A percentile compares a stretch with the other conserved stretches of the same genome.
Conservation (phyloP, 176 grass and related monocot species). For the Pontederia paniculata region DNA sequence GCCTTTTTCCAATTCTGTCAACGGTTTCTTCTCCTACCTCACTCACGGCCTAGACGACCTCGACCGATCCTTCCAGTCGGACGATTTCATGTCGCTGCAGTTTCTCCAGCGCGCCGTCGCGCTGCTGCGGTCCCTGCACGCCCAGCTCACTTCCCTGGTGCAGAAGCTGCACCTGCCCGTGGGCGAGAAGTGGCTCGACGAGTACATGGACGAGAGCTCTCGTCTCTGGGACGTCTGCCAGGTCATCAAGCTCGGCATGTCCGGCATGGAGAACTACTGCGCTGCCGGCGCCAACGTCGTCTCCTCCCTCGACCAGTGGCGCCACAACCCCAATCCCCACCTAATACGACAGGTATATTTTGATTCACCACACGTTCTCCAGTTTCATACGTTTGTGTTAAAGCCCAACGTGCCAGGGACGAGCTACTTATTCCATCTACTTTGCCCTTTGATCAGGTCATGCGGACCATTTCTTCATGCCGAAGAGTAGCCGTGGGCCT, state of each 20-base stretch:
- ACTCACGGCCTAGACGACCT: conserved; percentile 16
- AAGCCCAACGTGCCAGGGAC: not conserved
- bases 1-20: conserved; percentile 10
- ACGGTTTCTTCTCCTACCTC: conserved; percentile 12
- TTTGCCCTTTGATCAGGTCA: conserved; percentile 30
- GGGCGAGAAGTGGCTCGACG: conserved; percentile 42
- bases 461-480: conserved; percentile 46
- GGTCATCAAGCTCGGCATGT: conserved; percentile 47
- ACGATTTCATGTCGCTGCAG: conserved; percentile 17
- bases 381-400: not conserved
- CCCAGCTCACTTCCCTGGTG: conserved; percentile 13
- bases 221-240: conserved; percentile 67
- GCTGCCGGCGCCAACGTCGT: conserved; percentile 32
- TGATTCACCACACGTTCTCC: not conserved
- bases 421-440: not conserved
- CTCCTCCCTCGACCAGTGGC: conserved; percentile 29
- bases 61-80: conserved; percentile 7
- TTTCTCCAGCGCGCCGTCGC: conserved; percentile 9
- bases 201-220: conserved; percentile 96
- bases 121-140: conserved; percentile 13
- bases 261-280: conserved; percentile 61
- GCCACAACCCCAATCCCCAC: conserved; percentile 24
- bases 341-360: conserved; percentile 34
- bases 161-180: conserved; percentile 20
- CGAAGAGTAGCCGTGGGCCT: conserved; percentile 50